These are phyloP conservation scores for Platanus orientalis DNA, from an alignment of 164 flowering plant species.

Conservation along the genomic window DNA sequence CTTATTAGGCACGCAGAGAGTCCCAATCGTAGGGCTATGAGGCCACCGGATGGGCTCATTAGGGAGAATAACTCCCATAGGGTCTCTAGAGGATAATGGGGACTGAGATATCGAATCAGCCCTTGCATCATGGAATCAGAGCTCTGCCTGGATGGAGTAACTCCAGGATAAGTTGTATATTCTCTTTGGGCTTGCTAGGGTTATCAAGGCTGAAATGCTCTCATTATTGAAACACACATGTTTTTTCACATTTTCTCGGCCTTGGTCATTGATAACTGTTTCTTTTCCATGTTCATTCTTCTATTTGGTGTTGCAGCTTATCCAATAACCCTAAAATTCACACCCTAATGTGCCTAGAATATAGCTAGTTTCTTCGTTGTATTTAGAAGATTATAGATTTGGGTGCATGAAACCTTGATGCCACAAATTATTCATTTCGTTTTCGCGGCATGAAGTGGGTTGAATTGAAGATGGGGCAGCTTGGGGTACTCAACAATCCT, in stretches of 20 bases:
- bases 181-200: not conserved
- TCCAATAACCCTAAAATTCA: not conserved
- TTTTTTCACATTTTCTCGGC: not conserved
- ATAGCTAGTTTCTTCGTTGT: not conserved
- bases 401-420: not conserved
- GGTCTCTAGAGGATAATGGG: no score
- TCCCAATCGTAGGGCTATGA: no score
- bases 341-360: not conserved
- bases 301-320: not conserved
- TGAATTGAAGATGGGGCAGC: slow-evolving; percentile 93
- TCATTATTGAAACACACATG: no score
- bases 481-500: slow-evolving; percentile 89
- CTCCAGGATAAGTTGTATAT: not conserved
- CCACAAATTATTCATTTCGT: slow-evolving; percentile 4
- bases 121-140: no score
- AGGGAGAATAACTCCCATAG: no score
- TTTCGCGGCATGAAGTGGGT: slow-evolving; percentile 99
- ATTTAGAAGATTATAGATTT: not conserved
- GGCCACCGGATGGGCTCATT: no score
- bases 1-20: no score
- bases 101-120: no score
- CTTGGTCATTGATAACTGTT: not conserved
- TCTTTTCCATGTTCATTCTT: not conserved
- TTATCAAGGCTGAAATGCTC: no score
- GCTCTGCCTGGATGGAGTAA: no score